Evolutionary conservation across 345 rosid species (phyloP).

Genomic region (Excoecaria agallocha): DNA sequence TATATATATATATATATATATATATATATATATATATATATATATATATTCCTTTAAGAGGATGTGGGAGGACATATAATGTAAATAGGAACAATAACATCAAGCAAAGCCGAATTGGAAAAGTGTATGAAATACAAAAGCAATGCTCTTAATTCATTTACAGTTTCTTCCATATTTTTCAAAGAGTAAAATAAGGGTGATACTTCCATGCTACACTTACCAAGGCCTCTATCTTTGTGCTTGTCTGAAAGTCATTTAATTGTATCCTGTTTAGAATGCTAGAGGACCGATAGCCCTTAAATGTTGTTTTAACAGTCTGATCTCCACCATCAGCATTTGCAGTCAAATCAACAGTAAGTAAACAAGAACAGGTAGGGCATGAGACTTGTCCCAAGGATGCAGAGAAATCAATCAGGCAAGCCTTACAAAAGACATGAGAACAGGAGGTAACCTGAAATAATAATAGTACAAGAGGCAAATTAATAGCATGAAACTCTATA

Average conservation of each 20-base stretch:
- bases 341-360: conserved; percentile 75
- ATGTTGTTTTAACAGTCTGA: conserved; percentile 49
- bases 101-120: not conserved
- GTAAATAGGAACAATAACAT: not conserved
- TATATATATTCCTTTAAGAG: conserved; percentile 6
- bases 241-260: conserved; percentile 80
- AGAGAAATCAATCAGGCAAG: conserved; percentile 75
- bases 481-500: not conserved
- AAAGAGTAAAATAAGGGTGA: too few species aligned
- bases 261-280: conserved; percentile 85
- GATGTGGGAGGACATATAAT: not conserved
- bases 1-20: too few species aligned
- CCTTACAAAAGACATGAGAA: conserved; percentile 79
- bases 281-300: conserved; percentile 73
- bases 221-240: conserved; percentile 99
- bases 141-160: not conserved
- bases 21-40: too few species aligned
- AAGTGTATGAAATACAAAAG: not conserved
- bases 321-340: conserved; percentile 44
- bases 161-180: not conserved
- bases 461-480: not conserved
- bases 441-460: conserved; percentile 72
- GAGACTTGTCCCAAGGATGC: conserved; percentile 58
- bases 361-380: conserved; percentile 79
- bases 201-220: conserved; percentile 40